Percentiles rank a stretch among this genome's conserved stretches.
phyloP scores from a whole-genome alignment of 257 asterid species.

The Scutellaria galericulata region DNA sequence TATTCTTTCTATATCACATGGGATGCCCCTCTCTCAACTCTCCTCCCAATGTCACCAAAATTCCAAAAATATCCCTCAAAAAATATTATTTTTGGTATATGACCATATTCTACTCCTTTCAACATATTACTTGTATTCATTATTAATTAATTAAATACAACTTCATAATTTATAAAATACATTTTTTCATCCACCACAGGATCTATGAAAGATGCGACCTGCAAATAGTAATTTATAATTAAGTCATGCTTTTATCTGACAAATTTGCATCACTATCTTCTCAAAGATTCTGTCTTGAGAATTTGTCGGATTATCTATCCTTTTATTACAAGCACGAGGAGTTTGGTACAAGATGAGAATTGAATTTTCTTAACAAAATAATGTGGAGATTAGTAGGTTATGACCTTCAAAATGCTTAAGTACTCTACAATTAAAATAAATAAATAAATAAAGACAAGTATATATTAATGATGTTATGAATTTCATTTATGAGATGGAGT shows the following conservation, averaged over 20 bases:
- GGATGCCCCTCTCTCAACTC: slow-evolving; percentile 43
- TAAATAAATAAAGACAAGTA: too few species aligned
- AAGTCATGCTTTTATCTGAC: slow-evolving; percentile 36
- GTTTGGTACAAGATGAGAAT: too few species aligned
- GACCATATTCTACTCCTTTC: slow-evolving; percentile 37
- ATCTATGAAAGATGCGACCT: slow-evolving; percentile 26
- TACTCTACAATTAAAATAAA: too few species aligned
- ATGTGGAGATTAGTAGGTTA: too few species aligned
- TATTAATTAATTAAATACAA: neutral
- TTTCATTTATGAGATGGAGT: too few species aligned
- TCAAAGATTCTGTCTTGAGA: slow-evolving; percentile 48
- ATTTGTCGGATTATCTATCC: slow-evolving; percentile 47
- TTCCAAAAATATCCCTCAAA: neutral
- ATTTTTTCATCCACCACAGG: slow-evolving; percentile 15
- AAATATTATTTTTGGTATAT: slow-evolving; percentile 1
- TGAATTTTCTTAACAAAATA: too few species aligned
- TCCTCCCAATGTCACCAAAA: slow-evolving; percentile 49
- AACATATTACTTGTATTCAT: slow-evolving; percentile 14
- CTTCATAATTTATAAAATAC: neutral
- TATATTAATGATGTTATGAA: too few species aligned
- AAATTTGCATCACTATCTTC: slow-evolving; percentile 49
- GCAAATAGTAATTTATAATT: slow-evolving; percentile 3
- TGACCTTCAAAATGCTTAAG: too few species aligned
- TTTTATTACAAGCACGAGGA: neutral
- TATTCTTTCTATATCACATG: slow-evolving; percentile 55